These are phyloP conservation scores for Lathyrus oleraceus DNA, from an alignment of 306 rosid species.

Conservation along the genomic window DNA sequence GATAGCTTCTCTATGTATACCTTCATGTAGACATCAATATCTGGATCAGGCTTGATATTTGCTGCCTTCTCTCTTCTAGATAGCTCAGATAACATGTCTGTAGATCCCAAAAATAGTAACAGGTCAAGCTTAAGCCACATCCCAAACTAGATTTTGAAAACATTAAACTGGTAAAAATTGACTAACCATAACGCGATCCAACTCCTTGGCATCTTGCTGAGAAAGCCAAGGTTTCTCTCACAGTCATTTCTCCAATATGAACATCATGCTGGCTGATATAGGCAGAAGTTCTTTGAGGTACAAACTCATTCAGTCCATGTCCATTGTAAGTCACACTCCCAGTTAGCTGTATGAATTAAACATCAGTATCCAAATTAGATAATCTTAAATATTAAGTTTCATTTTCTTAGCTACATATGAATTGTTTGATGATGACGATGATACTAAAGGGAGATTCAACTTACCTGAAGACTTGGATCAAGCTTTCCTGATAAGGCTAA, in stretches of 20 bases:
- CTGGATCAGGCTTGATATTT: conserved; percentile 78
- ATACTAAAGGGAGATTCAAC: background rate
- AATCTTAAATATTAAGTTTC: background rate
- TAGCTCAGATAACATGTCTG: conserved; percentile 68
- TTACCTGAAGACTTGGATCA: conserved; percentile 59
- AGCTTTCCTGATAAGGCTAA: conserved; percentile 81
- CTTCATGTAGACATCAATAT: conserved; percentile 91
- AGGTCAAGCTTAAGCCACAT: background rate
- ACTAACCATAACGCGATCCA: conserved; percentile 73
- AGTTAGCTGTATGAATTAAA: conserved; percentile 28
- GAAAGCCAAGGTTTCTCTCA: conserved; percentile 89
- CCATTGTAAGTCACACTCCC: conserved; percentile 59
- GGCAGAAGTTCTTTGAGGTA: conserved; percentile 82
- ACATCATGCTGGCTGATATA: conserved; percentile 84
- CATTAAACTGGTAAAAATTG: background rate
- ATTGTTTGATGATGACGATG: background rate
- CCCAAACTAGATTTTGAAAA: conserved; percentile 13
- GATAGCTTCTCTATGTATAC: conserved; percentile 32
- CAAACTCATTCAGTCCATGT: conserved; percentile 52
- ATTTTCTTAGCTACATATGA: background rate
- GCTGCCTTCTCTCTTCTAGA: conserved; percentile 76
- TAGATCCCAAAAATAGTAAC: background rate
- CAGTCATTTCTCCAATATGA: conserved; percentile 92
- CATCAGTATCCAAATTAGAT: background rate
- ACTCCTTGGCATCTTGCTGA: conserved; percentile 88